These are phyloP conservation scores for Flaveria ramosissima DNA, from an alignment of 129 eudicot species.

Conservation along the genomic window DNA sequence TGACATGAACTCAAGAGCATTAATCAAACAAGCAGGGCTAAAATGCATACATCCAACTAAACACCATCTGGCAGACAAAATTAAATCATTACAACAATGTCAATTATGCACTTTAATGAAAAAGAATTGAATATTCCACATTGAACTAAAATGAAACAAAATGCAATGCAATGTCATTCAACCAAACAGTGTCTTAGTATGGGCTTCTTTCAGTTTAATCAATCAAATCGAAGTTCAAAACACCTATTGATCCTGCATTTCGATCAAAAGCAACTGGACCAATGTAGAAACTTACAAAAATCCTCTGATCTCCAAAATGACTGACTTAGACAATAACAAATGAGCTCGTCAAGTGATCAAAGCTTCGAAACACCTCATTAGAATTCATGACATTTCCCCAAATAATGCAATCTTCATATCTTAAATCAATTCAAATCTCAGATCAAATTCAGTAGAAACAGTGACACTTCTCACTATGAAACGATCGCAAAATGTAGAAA, in stretches of 20 bases:
- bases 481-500: conserved; percentile 25
- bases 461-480: neutral
- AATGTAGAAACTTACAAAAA: neutral
- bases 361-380: neutral
- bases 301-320: conserved; percentile 1
- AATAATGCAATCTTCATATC: conserved; percentile 15
- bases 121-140: conserved; percentile 3
- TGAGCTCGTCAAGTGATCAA: conserved; percentile 2
- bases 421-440: conserved; percentile 4
- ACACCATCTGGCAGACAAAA: conserved; percentile 2
- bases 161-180: neutral
- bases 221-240: neutral
- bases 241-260: conserved; percentile 2
- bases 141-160: neutral
- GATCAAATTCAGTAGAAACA: conserved; percentile 1
- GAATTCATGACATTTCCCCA: conserved; percentile 12
- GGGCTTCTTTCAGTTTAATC: neutral
- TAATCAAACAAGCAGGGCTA: neutral
- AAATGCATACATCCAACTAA: conserved; percentile 1
- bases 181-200: conserved; percentile 2
- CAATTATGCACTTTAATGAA: neutral
- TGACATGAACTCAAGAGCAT: neutral
- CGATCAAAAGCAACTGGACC: neutral
- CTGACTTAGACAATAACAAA: neutral
- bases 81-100: neutral